Evolutionary conservation across 768 basidiomycete genomes (phyloP), one percentile per base, ranked within the genome.

Genomic region (Butyriboletus loyo): DNA sequence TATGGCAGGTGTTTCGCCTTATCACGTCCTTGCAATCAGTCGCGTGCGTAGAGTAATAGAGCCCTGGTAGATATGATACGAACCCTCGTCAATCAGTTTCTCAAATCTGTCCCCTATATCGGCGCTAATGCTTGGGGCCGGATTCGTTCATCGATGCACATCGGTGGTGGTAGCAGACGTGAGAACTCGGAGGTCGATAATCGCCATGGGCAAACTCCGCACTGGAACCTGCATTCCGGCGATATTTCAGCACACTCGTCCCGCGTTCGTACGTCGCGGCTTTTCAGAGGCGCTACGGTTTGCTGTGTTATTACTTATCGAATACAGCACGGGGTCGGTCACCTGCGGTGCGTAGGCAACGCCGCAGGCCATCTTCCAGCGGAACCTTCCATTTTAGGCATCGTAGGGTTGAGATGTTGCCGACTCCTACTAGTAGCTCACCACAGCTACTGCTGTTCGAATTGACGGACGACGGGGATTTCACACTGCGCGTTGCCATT

Each of bases 261-360:
- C 21, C 38, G 39, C 31, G 31, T 46, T 32, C 40, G 36, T 48
- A 21, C 32, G 7, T 34, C 36, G 15, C 30, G 32, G 21, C 15
- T 9, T n/a, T 40, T 30, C n/a, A 28, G 36, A 49, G 52, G 49
- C 52, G 32, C 61, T n/a, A n/a, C n/a, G 46, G 61, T 46, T 25
- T 58, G 46, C 56, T 63, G 55, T 63, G 55, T 49, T 15, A 10
- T 46, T 32, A 2, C 28, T 46, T 32, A 2, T 32, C 17, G 24
- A 30, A 21, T 46, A 49, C 50, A 50, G 57, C 52, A 53, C 15
- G 14, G 28, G n/a, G n/a, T n/a, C n/a, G n/a, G n/a, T n/a, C n/a
- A n/a, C n/a, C n/a, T 51, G 56, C 63, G 46, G 53, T 62, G 57
- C 27, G 27, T 38, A n/a, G n/a, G n/a, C n/a, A 31, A 41, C 47